Evolutionary conservation across 2,329 filamentous ascomycete species (phyloP).

Genomic region (Aspergillus aculeatinus): DNA sequence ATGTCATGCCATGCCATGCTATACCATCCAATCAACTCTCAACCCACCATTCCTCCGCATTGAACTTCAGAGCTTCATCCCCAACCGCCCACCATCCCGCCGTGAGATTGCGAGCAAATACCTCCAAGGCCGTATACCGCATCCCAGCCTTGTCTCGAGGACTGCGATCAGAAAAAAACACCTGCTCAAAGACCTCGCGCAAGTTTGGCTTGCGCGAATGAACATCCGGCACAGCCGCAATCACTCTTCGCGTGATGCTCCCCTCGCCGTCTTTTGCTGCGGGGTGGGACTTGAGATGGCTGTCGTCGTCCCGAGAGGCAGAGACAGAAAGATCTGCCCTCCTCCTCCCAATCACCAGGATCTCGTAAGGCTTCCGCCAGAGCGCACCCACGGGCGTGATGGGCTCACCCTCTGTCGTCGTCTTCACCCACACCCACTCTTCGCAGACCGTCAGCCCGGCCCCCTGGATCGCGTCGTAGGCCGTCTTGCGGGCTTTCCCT

Average conservation of each 20-base stretch:
- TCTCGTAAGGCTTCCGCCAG: slow-evolving; percentile 63
- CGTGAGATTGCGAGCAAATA: slow-evolving; percentile 61
- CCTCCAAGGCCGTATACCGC: slow-evolving; percentile 54
- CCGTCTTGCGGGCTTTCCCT: slow-evolving; percentile 47
- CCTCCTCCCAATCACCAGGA: slow-evolving; percentile 50
- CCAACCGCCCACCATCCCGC: slow-evolving; percentile 63
- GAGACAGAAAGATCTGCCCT: slow-evolving; percentile 5
- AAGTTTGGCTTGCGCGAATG: slow-evolving; percentile 66
- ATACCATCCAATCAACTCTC: neutral
- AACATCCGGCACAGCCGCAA: slow-evolving; percentile 61
- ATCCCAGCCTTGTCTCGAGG: slow-evolving; percentile 4
- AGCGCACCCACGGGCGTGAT: slow-evolving; percentile 52
- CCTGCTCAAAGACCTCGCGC: slow-evolving; percentile 53
- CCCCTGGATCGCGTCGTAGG: slow-evolving; percentile 43
- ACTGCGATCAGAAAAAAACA: slow-evolving; percentile 36
- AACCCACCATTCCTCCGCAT: slow-evolving; percentile 54
- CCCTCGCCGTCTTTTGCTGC: slow-evolving; percentile 14
- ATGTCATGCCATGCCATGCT: neutral
- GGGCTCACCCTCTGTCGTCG: slow-evolving; percentile 53
- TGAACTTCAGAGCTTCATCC: slow-evolving; percentile 62
- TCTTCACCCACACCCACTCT: slow-evolving; percentile 66
- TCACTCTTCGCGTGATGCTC: slow-evolving; percentile 47
- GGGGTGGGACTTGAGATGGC: slow-evolving; percentile 17
- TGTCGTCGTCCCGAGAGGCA: neutral
- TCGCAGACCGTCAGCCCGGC: slow-evolving; percentile 54